Base-by-base conservation (phyloP, 495 filamentous ascomycete genomes). In the Lineolata rhizophorae region DNA sequence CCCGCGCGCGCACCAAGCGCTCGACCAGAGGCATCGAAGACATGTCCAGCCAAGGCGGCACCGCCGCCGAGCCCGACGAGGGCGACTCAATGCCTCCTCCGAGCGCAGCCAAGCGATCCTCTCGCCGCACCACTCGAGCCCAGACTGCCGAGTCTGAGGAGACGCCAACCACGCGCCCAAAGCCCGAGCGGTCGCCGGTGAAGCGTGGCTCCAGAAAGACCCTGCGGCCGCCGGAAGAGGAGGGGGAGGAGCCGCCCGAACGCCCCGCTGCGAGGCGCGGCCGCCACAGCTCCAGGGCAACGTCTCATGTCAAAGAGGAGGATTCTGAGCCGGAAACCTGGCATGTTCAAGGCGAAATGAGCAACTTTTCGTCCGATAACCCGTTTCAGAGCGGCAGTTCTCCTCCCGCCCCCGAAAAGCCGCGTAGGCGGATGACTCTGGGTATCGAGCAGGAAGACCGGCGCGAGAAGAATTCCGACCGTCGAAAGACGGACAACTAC, bases 371-470 rank as follows among this genome's bases (percentile, higher is more conserved):
- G 20, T 58, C 66, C 43, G 83, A 95, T 29, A 97, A 97, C 44
- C 85, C 87, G 1, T 97, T 97, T 44, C 87, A 97, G 48, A 87
- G 79, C 45, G 83, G 81, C 10, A 67, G 66, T 38, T 67, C 71
- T 4, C 66, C 68, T 1, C 51, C 52, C 15, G 40, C 47, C n/a
- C 51, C 49, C 47, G 13, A 48, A 41, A 18, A 43, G 31, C 33
- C 64, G 50, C 48, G 56, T 17, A 65, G 52, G 32, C 39, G 54
- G n/a, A 55, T 40, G 34, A 55, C 48, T 1, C 34, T 52, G 29
- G 49, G 45, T 8, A 32, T 2, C 26, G 38, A 36, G 29, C 39
- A 42, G 18, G 42, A 34, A 20, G 52, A 55, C 35, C 43, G 56
- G 35, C 49, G 61, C 5, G 65, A 59, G 46, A 70, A 60, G 40